Conservation (phyloP, 2,329 filamentous ascomycete genomes). For the Cercospora citrullina region DNA sequence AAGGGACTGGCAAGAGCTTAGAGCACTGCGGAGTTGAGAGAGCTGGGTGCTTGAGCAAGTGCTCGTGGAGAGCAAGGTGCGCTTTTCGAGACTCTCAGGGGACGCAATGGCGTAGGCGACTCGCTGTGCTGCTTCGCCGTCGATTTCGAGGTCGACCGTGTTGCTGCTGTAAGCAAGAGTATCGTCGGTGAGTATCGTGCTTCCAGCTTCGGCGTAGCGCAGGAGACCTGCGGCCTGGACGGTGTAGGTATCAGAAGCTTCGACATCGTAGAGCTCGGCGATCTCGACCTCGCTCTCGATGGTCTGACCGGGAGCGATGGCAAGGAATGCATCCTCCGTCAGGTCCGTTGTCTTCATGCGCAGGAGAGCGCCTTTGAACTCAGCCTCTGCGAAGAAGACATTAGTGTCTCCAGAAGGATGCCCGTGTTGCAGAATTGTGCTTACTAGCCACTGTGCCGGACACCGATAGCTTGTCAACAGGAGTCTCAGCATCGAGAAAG, state of each 20-base stretch:
- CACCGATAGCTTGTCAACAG: conserved; percentile 31
- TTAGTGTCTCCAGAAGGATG: not conserved
- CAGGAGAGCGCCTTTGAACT: conserved; percentile 57
- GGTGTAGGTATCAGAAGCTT: conserved; percentile 15
- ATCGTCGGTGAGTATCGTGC: conserved; percentile 54
- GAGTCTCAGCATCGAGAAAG: conserved; percentile 29
- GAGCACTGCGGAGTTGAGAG: conserved; percentile 11
- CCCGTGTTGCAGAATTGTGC: not conserved
- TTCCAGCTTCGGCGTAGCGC: conserved; percentile 55
- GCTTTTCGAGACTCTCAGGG: conserved; percentile 3
- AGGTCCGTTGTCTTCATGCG: conserved; percentile 51
- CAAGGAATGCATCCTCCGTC: conserved; percentile 52
- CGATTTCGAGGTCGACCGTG: conserved; percentile 56
- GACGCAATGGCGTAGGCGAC: conserved; percentile 48
- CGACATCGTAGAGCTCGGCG: conserved; percentile 57
- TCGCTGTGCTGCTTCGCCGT: conserved; percentile 56
- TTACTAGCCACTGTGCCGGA: conserved; percentile 20
- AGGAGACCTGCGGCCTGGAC: conserved; percentile 47
- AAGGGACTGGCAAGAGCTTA: conserved; percentile 11
- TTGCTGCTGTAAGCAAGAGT: conserved; percentile 61
- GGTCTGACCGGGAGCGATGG: conserved; percentile 49
- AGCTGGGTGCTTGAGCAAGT: conserved; percentile 11
- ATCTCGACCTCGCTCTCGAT: conserved; percentile 57
- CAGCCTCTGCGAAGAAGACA: conserved; percentile 10
- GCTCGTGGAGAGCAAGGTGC: conserved; percentile 9